Conservation (phyloP, 1,284 basidiomycete species). For the Tilletia indica region DNA sequence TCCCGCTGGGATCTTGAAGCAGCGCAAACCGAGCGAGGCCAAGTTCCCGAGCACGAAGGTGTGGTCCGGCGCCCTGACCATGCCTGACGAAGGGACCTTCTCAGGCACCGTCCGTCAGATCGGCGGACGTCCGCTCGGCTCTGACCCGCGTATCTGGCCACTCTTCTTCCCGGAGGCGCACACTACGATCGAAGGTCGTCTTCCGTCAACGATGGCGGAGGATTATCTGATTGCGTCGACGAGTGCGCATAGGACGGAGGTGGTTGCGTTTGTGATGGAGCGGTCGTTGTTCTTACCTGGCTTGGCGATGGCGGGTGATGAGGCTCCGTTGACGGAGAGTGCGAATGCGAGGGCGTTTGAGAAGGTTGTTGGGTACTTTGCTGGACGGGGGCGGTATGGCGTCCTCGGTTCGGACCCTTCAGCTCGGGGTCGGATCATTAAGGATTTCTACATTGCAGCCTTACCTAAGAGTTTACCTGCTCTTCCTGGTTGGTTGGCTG, state of each 20-base stretch:
- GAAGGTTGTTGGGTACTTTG: slow-evolving; percentile 34
- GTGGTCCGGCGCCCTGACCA: slow-evolving; percentile 53
- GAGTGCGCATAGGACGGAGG: slow-evolving; percentile 41
- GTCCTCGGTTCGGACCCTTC: slow-evolving; percentile 33
- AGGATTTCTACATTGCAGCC: slow-evolving; percentile 53
- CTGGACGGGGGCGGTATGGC: slow-evolving; percentile 40
- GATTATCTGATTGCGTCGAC: slow-evolving; percentile 49
- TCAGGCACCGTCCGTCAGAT: slow-evolving; percentile 47
- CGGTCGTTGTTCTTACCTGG: slow-evolving; percentile 24
- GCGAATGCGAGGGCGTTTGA: slow-evolving; percentile 25
- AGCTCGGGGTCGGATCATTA: slow-evolving; percentile 40
- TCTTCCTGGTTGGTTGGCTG: slow-evolving; percentile 48
- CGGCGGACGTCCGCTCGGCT: slow-evolving; percentile 29
- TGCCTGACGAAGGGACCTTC: slow-evolving; percentile 49
- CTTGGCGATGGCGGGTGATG: slow-evolving; percentile 18
- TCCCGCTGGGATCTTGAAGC: neutral
- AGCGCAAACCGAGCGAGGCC: neutral
- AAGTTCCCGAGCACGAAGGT: slow-evolving; percentile 23
- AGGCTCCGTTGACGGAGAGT: slow-evolving; percentile 19
- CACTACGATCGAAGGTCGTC: slow-evolving; percentile 45
- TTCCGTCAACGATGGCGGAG: slow-evolving; percentile 42
- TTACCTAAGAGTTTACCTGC: slow-evolving; percentile 33
- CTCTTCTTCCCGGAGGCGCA: slow-evolving; percentile 39
- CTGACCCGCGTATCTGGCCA: slow-evolving; percentile 18
- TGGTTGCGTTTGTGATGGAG: slow-evolving; percentile 43